phyloP scores from a whole-genome alignment of 2,329 filamentous ascomycete genomes.

The Ophidiomyces ophidiicola region DNA sequence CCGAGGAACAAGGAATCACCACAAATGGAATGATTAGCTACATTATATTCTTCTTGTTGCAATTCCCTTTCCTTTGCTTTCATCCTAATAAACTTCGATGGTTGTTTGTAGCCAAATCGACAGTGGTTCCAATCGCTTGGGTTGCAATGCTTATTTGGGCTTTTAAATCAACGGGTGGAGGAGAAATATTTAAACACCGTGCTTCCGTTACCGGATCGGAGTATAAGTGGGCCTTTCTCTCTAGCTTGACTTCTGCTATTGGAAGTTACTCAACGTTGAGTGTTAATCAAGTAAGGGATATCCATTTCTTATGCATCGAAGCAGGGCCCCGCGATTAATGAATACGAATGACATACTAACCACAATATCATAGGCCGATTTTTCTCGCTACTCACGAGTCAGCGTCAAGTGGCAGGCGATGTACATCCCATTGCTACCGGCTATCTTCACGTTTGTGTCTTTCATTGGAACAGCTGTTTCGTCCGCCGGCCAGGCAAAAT shows the following conservation, averaged over 20 bases:
- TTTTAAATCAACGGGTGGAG: conserved; percentile 2
- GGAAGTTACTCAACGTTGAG: conserved; percentile 42
- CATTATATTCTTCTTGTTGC: conserved; percentile 27
- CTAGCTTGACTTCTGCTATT: conserved; percentile 39
- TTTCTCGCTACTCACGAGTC: conserved; percentile 29
- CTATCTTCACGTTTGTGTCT: conserved; percentile 3
- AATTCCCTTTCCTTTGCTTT: conserved; percentile 35
- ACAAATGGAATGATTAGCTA: conserved; percentile 28
- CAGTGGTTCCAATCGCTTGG: conserved; percentile 3
- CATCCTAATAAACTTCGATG: conserved; percentile 24
- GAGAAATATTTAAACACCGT: conserved; percentile 4
- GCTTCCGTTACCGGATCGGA: conserved; percentile 23
- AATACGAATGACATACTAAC: conserved; percentile 30
- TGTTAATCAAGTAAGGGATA: conserved; percentile 34
- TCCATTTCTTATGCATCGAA: conserved; percentile 28
- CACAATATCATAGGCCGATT: conserved; percentile 28
- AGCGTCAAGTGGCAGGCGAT: conserved; percentile 35
- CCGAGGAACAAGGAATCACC: conserved; percentile 38
- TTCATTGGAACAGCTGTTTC: conserved; percentile 26
- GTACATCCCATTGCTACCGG: conserved; percentile 18
- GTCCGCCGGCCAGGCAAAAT: conserved; percentile 19
- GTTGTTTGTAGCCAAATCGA: conserved; percentile 9
- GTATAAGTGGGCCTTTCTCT: conserved; percentile 41
- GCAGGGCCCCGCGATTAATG: conserved; percentile 36
- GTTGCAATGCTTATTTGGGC: conserved; percentile 11